Evolutionary conservation across 345 rosid species (phyloP).

Genomic region (Physaria fendleri): DNA sequence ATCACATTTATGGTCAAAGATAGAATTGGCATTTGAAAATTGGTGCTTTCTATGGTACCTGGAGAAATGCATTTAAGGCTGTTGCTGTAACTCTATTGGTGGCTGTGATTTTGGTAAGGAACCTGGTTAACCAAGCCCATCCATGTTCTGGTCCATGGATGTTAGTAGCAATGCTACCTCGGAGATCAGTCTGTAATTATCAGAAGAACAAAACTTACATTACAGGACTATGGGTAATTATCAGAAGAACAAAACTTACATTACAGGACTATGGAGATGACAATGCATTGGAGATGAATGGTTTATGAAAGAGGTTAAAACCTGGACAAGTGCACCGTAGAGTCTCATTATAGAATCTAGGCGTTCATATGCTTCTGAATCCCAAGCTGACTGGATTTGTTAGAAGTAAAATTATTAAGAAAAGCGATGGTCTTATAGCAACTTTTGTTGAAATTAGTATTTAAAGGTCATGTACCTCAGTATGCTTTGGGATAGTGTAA

Average conservation of each 20-base stretch:
- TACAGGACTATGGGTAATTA: too few relatives aligned
- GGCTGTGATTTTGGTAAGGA: slow-evolving; percentile 55
- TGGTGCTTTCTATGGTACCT: slow-evolving; percentile 4
- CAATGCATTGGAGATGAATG: too few relatives aligned
- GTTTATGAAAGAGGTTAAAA: too few relatives aligned
- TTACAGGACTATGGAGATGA: too few relatives aligned
- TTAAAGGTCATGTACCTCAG: slow-evolving; percentile 41
- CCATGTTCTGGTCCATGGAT: slow-evolving; percentile 59
- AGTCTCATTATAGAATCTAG: slow-evolving; percentile 61
- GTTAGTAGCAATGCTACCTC: slow-evolving; percentile 37
- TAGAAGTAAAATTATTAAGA: neutral
- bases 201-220: too few relatives aligned
- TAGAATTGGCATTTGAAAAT: neutral
- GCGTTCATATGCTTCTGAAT: slow-evolving; percentile 54
- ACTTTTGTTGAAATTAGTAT: neutral
- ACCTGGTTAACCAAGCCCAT: slow-evolving; percentile 76
- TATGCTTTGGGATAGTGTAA: slow-evolving; percentile 81
- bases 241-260: too few relatives aligned
- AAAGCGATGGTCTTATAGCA: neutral
- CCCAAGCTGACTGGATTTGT: slow-evolving; percentile 50
- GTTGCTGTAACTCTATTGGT: slow-evolving; percentile 52
- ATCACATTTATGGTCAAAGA: neutral
- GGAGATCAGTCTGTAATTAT: slow-evolving; percentile 54
- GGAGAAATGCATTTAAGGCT: slow-evolving; percentile 57
- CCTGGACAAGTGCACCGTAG: slow-evolving; percentile 78